A percentile compares a stretch with the other conserved stretches of the same genome.
Conservation (phyloP, 2,329 filamentous ascomycete species). For the Neopestalotiopsis rosae region DNA sequence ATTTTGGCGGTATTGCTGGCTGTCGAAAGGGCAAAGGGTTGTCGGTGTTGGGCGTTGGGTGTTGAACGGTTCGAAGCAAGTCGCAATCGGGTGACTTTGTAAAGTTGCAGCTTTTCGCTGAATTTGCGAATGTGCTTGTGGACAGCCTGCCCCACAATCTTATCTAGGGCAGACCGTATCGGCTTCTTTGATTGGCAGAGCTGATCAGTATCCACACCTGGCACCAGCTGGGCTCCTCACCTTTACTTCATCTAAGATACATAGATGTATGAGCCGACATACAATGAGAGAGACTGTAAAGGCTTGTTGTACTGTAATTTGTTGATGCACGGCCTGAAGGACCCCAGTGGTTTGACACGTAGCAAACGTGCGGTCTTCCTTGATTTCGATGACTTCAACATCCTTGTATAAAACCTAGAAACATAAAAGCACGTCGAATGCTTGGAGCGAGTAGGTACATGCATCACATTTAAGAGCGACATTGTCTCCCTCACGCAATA, state of each 20-base stretch:
- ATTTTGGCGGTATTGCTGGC: conserved; percentile 62
- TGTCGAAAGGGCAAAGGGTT: conserved; percentile 36
- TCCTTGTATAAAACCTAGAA: too few species aligned
- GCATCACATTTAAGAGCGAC: too few species aligned
- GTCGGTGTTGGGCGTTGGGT: conserved; percentile 30
- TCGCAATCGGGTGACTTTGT: conserved; percentile 4
- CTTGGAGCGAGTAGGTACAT: too few species aligned
- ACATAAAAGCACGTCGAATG: too few species aligned
- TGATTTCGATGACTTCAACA: too few species aligned
- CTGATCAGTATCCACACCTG: not conserved
- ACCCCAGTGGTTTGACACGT: too few species aligned
- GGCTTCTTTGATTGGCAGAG: not conserved
- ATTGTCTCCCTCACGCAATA: not conserved
- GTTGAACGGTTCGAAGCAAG: conserved; percentile 15
- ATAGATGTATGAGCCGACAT: not conserved
- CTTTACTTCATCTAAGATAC: not conserved
- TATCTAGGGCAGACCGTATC: conserved; percentile 8
- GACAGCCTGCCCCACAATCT: not conserved
- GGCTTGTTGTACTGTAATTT: too few species aligned
- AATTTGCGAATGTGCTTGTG: conserved; percentile 9
- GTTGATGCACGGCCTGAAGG: too few species aligned
- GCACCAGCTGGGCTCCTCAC: not conserved
- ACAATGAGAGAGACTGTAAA: not conserved
- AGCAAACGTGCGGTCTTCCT: too few species aligned
- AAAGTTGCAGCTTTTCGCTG: not conserved